phyloP scores from a whole-genome alignment of 2,329 filamentous ascomycete species.

The Ophiocordyceps australis region DNA sequence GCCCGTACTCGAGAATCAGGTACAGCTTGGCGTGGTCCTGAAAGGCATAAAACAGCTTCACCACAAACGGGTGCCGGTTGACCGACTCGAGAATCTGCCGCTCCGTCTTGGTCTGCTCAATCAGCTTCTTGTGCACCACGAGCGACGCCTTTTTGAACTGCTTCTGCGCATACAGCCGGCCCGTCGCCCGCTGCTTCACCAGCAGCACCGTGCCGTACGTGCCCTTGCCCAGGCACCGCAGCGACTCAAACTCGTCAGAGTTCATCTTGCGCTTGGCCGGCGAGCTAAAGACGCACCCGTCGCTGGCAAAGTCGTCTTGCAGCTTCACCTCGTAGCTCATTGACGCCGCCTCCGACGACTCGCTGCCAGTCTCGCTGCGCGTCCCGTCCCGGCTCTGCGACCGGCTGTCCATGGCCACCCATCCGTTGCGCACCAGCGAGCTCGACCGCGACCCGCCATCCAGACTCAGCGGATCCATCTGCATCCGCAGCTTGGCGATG shows the following conservation, averaged over 20 bases:
- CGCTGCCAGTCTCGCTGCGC: conserved; percentile 31
- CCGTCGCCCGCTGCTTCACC: conserved; percentile 76
- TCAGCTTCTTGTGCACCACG: conserved; percentile 84
- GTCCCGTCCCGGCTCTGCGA: conserved; percentile 36
- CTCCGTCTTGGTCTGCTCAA: conserved; percentile 96
- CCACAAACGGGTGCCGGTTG: conserved; percentile 91
- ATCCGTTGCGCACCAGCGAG: conserved; percentile 40
- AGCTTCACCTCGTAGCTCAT: conserved; percentile 75
- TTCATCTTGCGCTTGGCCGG: conserved; percentile 61
- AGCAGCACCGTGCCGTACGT: conserved; percentile 90
- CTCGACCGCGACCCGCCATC: conserved; percentile 34
- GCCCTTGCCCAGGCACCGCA: conserved; percentile 89
- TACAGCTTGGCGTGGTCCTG: conserved; percentile 97
- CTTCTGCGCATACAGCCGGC: conserved; percentile 89
- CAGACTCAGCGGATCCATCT: conserved; percentile 63
- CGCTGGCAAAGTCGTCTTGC: conserved; percentile 70
- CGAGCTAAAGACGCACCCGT: conserved; percentile 31
- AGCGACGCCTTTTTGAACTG: conserved; percentile 96
- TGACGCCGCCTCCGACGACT: conserved; percentile 45
- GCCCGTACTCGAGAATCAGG: conserved; percentile 90
- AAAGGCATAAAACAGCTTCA: conserved; percentile 96
- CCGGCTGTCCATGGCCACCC: conserved; percentile 34
- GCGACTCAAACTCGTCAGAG: conserved; percentile 71
- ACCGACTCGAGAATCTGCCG: conserved; percentile 88
- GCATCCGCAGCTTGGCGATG: conserved; percentile 65